phyloP scores from a whole-genome alignment of 2,329 filamentous ascomycete species.

The Ciborinia camelliae region DNA sequence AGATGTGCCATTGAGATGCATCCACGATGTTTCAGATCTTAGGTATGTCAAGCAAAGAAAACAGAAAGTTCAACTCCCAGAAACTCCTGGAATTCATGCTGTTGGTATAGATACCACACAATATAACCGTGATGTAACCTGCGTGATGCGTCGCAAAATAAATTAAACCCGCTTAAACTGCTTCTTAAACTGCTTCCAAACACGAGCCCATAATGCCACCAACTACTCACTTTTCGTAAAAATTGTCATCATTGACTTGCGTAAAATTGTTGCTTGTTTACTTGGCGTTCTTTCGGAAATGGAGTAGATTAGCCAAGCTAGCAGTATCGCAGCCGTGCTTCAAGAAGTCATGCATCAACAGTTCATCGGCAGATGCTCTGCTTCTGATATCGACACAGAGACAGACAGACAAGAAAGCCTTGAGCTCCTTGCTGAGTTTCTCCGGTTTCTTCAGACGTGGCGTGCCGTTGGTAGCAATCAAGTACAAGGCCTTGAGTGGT shows the following conservation, averaged over 20 bases:
- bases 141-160: constrained; percentile 19
- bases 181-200: constrained; percentile 12
- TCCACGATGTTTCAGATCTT: constrained; percentile 8
- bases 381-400: constrained; percentile 95
- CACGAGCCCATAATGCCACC: constrained; percentile 11
- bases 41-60: constrained; percentile 4
- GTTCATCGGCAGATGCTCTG: constrained; percentile 84
- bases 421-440: constrained; percentile 95
- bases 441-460: constrained; percentile 97
- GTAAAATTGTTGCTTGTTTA: constrained; percentile 38
- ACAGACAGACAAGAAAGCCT: constrained; percentile 94
- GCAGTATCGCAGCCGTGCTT: constrained; percentile 82
- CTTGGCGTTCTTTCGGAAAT: constrained; percentile 75
- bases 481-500: constrained; percentile 84
- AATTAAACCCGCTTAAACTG: constrained; percentile 12
- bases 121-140: constrained; percentile 27
- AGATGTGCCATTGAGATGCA: constrained; percentile 10
- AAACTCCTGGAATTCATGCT: constrained; percentile 32
- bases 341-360: constrained; percentile 88
- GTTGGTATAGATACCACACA: constrained; percentile 23
- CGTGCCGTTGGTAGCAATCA: constrained; percentile 96
- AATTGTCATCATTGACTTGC: constrained; percentile 17
- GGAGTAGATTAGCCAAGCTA: constrained; percentile 81
- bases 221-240: constrained; percentile 17
- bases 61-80: constrained; percentile 20